Base-by-base conservation (phyloP, 495 filamentous ascomycete species). In the Hypoxylon cercidicola region DNA sequence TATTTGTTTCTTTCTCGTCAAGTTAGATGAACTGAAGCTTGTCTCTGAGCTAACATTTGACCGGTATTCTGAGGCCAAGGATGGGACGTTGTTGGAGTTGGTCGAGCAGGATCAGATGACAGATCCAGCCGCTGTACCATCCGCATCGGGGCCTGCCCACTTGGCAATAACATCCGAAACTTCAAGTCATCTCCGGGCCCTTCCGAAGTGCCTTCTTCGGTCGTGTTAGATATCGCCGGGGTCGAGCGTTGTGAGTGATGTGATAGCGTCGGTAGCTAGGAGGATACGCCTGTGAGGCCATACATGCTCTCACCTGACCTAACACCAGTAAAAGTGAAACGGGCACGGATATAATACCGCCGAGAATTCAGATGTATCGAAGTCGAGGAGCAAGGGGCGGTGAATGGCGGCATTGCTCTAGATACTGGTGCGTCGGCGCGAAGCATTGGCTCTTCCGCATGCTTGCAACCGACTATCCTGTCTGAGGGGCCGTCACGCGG, bases 371-470 rank as follows among this genome's bases (percentile, higher is more conserved):
- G 30, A 41, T n/a, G 25, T 39, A 15, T 10, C 19, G 16, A 16
- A 19, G 16, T 45, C 30, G 25, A 20, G 37, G 19, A 35, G 43
- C 55, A 16, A 30, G 52, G 30, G 7, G 35, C 54, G 55, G 51
- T 32, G 37, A 50, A 39, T 28, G 4, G 40, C 20, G 32, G 49
- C 28, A 39, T 8, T 37, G 37, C 25, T 35, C 48, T 3, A 8
- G 15, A 57, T 13, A 15, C 12, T 32, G 41, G 43, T 49, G 53
- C 23, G 21, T 15, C 21, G 16, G 4, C 4, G 13, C 48, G 32
- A 55, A 48, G 37, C 37, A 59, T 59, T 25, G 37, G 35, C 44
- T 62, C 49, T 35, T 44, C 25, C 44, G 54, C 39, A 48, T 62
- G 43, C 45, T 49, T 40, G 19, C 18, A 45, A 45, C 40, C 49